phyloP scores from a whole-genome alignment of 192 early-diverging fungal species.

The Coemansia sp. region DNA sequence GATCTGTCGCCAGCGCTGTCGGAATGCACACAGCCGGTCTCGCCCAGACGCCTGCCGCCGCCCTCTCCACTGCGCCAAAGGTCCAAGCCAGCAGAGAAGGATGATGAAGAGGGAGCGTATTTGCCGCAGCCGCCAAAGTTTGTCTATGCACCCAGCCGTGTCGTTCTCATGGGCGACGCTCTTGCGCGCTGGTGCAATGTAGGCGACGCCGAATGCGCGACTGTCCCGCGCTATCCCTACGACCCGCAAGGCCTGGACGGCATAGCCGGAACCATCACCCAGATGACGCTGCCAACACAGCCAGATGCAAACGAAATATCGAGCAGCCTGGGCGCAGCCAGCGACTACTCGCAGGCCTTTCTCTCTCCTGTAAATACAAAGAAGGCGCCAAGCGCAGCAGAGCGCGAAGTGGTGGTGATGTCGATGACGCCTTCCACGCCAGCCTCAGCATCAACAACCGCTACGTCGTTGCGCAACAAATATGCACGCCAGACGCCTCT shows the following conservation, averaged over 20 bases:
- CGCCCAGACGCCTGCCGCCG: slow-evolving; percentile 22
- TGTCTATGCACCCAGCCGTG: slow-evolving; percentile 30
- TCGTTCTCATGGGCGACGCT: slow-evolving; percentile 11
- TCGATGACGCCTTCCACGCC: slow-evolving; percentile 1
- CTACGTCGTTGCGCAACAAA: neutral
- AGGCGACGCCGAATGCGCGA: neutral
- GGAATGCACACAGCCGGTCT: slow-evolving; percentile 30
- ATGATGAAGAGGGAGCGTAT: neutral
- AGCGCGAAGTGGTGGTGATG: neutral
- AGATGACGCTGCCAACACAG: slow-evolving; percentile 30
- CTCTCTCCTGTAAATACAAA: slow-evolving; percentile 7
- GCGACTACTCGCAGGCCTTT: slow-evolving; percentile 42
- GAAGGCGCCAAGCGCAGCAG: neutral
- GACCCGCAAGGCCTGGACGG: slow-evolving; percentile 22
- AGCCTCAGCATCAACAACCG: neutral
- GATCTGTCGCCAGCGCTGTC: neutral
- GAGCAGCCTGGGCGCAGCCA: slow-evolving; percentile 5
- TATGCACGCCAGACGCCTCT: slow-evolving; percentile 11
- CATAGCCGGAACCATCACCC: slow-evolving; percentile 11
- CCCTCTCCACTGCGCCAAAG: neutral
- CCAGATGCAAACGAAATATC: slow-evolving; percentile 11
- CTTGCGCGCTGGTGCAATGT: neutral
- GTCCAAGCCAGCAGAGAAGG: neutral
- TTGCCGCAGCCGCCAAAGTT: slow-evolving; percentile 30
- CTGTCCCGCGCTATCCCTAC: slow-evolving; percentile 26